Conservation (phyloP, 768 basidiomycete genomes). For the Imleria badia region DNA sequence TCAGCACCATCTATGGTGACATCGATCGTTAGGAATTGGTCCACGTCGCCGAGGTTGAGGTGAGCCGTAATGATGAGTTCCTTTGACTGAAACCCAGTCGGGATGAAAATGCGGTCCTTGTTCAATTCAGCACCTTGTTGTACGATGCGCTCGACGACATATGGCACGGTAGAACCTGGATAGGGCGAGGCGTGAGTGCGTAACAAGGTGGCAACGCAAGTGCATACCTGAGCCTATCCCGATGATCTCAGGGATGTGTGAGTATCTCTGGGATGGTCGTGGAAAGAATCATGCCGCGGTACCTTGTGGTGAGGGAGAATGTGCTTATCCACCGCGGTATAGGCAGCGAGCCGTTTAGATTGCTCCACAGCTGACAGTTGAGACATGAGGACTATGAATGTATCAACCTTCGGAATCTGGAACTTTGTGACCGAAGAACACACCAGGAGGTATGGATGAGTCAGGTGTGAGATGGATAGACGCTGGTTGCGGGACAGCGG, state of each 20-base stretch:
- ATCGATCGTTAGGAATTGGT: slow-evolving; percentile 85
- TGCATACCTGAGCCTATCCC: slow-evolving; percentile 80
- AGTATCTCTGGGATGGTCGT: background rate
- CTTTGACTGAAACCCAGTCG: slow-evolving; percentile 96
- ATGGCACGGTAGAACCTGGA: slow-evolving; percentile 88
- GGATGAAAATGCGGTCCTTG: slow-evolving; percentile 81
- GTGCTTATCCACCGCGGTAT: slow-evolving; percentile 90
- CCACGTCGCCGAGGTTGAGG: slow-evolving; percentile 81
- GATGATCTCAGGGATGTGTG: slow-evolving; percentile 54
- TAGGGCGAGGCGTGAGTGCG: background rate
- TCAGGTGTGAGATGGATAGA: slow-evolving; percentile 1
- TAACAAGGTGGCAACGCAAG: background rate
- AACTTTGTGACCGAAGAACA: background rate
- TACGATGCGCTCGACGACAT: slow-evolving; percentile 93
- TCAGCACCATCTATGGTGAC: slow-evolving; percentile 99
- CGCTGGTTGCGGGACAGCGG: slow-evolving; percentile 7
- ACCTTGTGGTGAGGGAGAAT: slow-evolving; percentile 82
- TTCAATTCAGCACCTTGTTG: slow-evolving; percentile 78
- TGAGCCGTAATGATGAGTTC: slow-evolving; percentile 85
- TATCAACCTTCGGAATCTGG: background rate
- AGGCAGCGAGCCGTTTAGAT: slow-evolving; percentile 89
- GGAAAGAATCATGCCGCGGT: slow-evolving; percentile 19
- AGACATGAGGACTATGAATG: slow-evolving; percentile 29
- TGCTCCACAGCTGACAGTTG: slow-evolving; percentile 55
- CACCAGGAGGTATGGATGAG: slow-evolving; percentile 5